Evolutionary conservation across 1,284 basidiomycete species (phyloP), one percentile per base, ranked within the genome.

Genomic region (Ustilago esculenta): DNA sequence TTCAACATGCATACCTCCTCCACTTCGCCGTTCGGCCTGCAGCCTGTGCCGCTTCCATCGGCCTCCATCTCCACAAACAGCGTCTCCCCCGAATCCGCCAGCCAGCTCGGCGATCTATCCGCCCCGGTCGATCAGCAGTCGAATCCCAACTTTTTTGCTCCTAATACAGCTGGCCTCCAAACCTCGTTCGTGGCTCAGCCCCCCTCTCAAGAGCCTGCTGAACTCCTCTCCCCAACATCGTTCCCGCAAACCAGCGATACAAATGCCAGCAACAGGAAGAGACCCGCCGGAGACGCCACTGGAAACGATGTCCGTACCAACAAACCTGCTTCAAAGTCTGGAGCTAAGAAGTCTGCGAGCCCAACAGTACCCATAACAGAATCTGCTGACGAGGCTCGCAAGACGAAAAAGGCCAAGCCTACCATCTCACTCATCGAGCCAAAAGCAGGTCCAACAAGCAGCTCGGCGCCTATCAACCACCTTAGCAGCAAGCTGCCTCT

Each of bases 401-500:
- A 51, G 51, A 29, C 43, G 40, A 69, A 69, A 30, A 69, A 69
- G 49, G 37, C 36, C 43, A 69, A 60, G 39, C 9, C 55, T 12
- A 42, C 43, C 17, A n/a, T 32, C n/a, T 1, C 49, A 18, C 21
- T 51, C 5, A 9, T 43, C 39, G 56, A 54, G 34, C 14, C 42
- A 35, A 55, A 46, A 39, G 6, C 52, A 25, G 21, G 49, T 9
- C 33, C 41, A 7, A 27, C 43, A 29, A 25, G 27, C 30, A 47
- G 20, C 41, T 36, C 44, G 14, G 41, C 46, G n/a, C 43, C 55
- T 9, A 36, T 58, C 46, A 61, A 14, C 24, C 45, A 35, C 20
- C 41, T 58, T 46, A 64, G 56, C 49, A 58, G 56, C 49, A 64
- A 64, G 50, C 51, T 72, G 24, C 70, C 73, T n/a, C 69, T 68